A percentile compares a stretch with the other conserved stretches of the same genome.
These are phyloP conservation scores for Trichoderma atroviride DNA, from an alignment of 2,329 filamentous ascomycete genomes.

Conservation along the genomic window DNA sequence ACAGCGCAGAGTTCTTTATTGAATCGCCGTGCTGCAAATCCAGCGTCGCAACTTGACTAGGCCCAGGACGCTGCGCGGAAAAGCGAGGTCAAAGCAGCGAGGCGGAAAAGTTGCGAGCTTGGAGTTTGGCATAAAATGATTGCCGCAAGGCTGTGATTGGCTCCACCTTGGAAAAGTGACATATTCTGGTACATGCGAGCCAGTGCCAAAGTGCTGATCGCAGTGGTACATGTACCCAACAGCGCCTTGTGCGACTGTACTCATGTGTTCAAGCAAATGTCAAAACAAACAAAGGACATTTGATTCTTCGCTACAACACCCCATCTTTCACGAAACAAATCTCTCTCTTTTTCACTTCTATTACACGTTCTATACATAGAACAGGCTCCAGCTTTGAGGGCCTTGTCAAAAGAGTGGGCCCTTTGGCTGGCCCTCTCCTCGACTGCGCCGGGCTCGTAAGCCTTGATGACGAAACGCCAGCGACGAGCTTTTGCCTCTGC, in stretches of 20 bases:
- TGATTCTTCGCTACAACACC: not conserved
- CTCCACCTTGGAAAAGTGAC: slow-evolving; percentile 3
- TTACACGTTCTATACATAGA: not conserved
- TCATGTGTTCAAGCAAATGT: not conserved
- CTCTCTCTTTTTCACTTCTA: not conserved
- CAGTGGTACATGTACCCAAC: not conserved
- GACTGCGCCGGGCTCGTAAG: slow-evolving; percentile 25
- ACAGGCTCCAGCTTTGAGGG: slow-evolving; percentile 3
- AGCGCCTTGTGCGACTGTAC: not conserved
- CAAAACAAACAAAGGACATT: not conserved
- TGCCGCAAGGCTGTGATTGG: slow-evolving; percentile 28
- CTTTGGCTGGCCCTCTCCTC: slow-evolving; percentile 17
- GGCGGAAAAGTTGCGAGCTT: not conserved
- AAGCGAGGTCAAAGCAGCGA: not conserved
- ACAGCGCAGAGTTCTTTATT: too few species aligned
- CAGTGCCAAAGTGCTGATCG: not conserved
- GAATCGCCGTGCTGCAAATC: not conserved
- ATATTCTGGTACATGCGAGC: not conserved
- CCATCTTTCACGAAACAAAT: not conserved
- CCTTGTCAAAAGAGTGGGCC: slow-evolving; percentile 17
- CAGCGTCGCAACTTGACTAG: not conserved
- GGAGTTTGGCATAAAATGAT: slow-evolving; percentile 27
- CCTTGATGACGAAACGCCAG: slow-evolving; percentile 27
- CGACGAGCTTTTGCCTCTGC: slow-evolving; percentile 16
- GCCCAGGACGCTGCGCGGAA: not conserved